A percentile compares a stretch with the other conserved stretches of the same genome.
These are phyloP conservation scores for Podospora sp. DNA, from an alignment of 495 filamentous ascomycete species.

Conservation along the genomic window DNA sequence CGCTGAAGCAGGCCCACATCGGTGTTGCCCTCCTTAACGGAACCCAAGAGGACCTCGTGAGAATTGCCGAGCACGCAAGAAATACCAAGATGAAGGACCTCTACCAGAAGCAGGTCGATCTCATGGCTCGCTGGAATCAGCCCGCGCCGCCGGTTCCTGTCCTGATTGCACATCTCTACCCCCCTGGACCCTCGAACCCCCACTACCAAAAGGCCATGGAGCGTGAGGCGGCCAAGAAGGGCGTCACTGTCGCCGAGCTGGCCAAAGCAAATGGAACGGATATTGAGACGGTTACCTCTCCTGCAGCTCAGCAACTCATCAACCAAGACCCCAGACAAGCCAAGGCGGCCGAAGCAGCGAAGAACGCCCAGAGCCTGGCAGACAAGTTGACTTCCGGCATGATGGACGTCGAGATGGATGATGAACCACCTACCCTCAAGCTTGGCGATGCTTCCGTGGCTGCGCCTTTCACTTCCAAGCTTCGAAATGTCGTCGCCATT, in stretches of 20 bases:
- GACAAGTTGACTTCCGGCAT: constrained; percentile 85
- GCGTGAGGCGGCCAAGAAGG: constrained; percentile 76
- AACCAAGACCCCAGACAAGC: constrained; percentile 58
- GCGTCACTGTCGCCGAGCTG: constrained; percentile 50
- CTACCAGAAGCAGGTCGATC: constrained; percentile 88
- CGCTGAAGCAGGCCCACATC: constrained; percentile 97
- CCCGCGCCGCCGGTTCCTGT: constrained; percentile 84
- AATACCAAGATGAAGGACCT: constrained; percentile 97
- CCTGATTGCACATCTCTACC: constrained; percentile 91
- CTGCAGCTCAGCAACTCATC: constrained; percentile 69
- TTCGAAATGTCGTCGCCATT: constrained; percentile 95
- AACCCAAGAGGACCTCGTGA: constrained; percentile 83
- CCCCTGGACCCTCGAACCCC: constrained; percentile 88
- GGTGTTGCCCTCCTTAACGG: constrained; percentile 96
- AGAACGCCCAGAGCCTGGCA: constrained; percentile 74
- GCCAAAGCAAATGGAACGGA: constrained; percentile 45
- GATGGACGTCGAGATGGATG: constrained; percentile 87
- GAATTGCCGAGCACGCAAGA: constrained; percentile 89
- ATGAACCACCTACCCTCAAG: constrained; percentile 94
- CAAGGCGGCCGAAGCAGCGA: constrained; percentile 63
- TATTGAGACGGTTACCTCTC: constrained; percentile 69
- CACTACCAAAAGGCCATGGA: constrained; percentile 93
- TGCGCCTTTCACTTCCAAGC: constrained; percentile 95
- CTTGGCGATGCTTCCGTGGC: constrained; percentile 96
- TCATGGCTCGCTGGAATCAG: constrained; percentile 95